phyloP scores from a whole-genome alignment of 2,329 filamentous ascomycete genomes.

The Ceratocystis lukuohia region DNA sequence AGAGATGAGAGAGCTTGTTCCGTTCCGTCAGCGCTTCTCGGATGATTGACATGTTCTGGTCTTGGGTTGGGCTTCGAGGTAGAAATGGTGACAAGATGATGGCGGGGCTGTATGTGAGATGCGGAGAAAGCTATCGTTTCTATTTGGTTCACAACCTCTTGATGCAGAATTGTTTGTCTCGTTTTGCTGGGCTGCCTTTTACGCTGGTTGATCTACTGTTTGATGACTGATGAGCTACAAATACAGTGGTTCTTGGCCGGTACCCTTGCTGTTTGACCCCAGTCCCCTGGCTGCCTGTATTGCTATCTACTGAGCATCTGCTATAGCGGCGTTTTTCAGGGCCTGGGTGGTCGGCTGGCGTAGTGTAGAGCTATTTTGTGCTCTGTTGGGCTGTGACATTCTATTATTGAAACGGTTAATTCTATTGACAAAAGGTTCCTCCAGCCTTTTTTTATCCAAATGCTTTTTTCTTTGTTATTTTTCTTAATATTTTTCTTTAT shows the following conservation, averaged over 20 bases:
- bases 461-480: constrained; percentile 1
- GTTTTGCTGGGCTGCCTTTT: not conserved
- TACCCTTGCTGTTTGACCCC: not conserved
- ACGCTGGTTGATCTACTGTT: not conserved
- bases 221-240: not conserved
- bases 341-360: not conserved
- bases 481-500: constrained; percentile 1
- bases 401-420: not conserved
- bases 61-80: not conserved
- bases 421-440: not conserved
- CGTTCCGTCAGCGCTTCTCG: not conserved
- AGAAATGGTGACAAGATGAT: not conserved
- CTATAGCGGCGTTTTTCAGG: not conserved
- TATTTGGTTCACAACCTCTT: not conserved
- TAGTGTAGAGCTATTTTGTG: not conserved
- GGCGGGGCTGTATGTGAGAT: not conserved
- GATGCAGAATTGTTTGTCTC: not conserved
- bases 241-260: not conserved
- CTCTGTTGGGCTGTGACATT: not conserved
- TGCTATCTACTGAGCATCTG: not conserved
- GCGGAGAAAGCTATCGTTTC: not conserved
- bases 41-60: not conserved
- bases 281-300: not conserved
- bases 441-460: not conserved
- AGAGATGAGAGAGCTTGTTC: not conserved